phyloP scores from a whole-genome alignment of 768 basidiomycete genomes.

The Phylloporus arenicola region DNA sequence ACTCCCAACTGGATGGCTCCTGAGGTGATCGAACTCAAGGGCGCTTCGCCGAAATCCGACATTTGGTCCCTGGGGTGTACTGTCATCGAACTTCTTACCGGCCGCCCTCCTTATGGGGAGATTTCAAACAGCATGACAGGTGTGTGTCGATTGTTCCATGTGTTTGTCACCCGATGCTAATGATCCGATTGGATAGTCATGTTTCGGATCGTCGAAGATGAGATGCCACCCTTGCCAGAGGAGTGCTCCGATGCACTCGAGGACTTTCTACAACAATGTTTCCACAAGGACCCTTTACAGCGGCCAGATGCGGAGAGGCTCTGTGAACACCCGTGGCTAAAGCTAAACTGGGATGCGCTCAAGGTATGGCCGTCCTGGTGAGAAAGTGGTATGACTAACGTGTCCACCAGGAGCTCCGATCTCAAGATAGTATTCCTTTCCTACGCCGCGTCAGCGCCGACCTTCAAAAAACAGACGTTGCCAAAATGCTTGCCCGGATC shows the following conservation, averaged over 20 bases:
- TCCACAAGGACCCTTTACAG: slow-evolving; percentile 77
- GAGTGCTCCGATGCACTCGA: slow-evolving; percentile 68
- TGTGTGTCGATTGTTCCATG: slow-evolving; percentile 30
- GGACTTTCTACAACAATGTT: slow-evolving; percentile 83
- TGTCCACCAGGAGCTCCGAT: slow-evolving; percentile 61
- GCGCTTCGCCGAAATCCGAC: slow-evolving; percentile 88
- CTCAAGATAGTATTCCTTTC: slow-evolving; percentile 94
- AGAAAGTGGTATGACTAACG: not conserved
- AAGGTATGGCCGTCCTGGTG: slow-evolving; percentile 47
- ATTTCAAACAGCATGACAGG: slow-evolving; percentile 88
- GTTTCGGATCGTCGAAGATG: slow-evolving; percentile 96
- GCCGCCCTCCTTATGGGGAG: slow-evolving; percentile 87
- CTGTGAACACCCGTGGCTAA: slow-evolving; percentile 90
- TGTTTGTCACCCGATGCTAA: not conserved
- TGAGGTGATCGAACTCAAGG: slow-evolving; percentile 93
- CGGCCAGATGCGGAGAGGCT: slow-evolving; percentile 84
- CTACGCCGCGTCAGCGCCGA: slow-evolving; percentile 87
- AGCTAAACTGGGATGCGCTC: slow-evolving; percentile 69
- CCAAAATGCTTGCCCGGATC: slow-evolving; percentile 46
- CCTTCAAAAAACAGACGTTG: slow-evolving; percentile 64
- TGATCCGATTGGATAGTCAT: slow-evolving; percentile 54
- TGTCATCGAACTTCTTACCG: slow-evolving; percentile 89
- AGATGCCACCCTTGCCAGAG: slow-evolving; percentile 80
- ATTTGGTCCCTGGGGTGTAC: slow-evolving; percentile 97
- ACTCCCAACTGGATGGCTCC: slow-evolving; percentile 99